Conservation (phyloP, 2,329 filamentous ascomycete genomes). For the Monilinia aucupariae region DNA sequence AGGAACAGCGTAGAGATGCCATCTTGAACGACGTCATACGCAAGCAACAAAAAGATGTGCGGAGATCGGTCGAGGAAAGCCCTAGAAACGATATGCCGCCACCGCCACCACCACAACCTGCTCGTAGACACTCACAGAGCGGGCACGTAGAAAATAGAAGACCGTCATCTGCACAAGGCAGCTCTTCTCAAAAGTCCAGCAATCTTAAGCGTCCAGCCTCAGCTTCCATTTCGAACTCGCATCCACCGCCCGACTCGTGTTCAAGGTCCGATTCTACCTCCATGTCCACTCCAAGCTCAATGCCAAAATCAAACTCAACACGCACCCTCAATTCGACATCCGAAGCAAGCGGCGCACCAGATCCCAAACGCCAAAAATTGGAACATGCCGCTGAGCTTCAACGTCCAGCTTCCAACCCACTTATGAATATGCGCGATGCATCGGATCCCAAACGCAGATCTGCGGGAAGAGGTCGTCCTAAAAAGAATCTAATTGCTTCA, state of each 20-base stretch:
- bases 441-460: not conserved
- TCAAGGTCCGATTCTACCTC: not conserved
- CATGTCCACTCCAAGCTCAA: not conserved
- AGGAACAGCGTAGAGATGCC: not conserved
- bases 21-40: not conserved
- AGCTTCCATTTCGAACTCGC: not conserved
- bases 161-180: not conserved
- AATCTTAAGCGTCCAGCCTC: not conserved
- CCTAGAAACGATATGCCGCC: not conserved
- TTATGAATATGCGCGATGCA: not conserved
- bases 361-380: not conserved
- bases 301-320: too few species aligned
- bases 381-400: not conserved
- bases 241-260: too few species aligned
- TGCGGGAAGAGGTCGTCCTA: not conserved
- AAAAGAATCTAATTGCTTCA: not conserved
- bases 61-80: not conserved
- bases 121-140: not conserved
- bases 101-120: not conserved
- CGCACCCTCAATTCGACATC: too few species aligned
- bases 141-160: not conserved
- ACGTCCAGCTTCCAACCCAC: not conserved
- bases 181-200: not conserved
- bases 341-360: not conserved
- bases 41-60: not conserved